Evolutionary conservation across 176 grass and related monocot genomes (phyloP).

Genomic region (Carex parvula): DNA sequence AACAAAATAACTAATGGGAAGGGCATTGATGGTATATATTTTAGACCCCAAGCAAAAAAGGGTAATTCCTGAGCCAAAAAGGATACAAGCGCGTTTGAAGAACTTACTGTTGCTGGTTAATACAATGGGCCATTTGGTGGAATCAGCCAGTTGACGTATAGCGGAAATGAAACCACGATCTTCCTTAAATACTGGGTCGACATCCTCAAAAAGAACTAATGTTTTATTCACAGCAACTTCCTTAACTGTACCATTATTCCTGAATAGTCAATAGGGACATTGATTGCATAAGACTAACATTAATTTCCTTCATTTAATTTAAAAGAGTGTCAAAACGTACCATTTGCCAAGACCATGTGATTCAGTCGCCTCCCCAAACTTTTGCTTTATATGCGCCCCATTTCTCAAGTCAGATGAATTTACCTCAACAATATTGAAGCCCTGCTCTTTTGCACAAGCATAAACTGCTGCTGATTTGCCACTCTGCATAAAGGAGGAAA

Average conservation of each 20-base stretch:
- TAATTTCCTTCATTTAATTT: not conserved
- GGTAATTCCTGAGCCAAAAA: not conserved
- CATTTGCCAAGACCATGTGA: conserved; percentile 87
- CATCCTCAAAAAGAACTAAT: conserved; percentile 88
- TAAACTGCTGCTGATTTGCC: conserved; percentile 92
- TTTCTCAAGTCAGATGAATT: conserved; percentile 95
- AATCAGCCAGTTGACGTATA: conserved; percentile 65
- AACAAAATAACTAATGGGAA: not conserved
- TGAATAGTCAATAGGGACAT: no score
- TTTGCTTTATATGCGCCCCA: conserved; percentile 67
- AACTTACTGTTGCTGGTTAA: conserved; percentile 95
- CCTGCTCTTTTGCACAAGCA: conserved; percentile 90
- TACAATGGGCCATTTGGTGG: conserved; percentile 90
- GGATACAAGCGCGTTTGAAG: not conserved
- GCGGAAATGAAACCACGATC: conserved; percentile 84
- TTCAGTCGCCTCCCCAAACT: conserved; percentile 79
- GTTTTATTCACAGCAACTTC: conserved; percentile 64
- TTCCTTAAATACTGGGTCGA: conserved; percentile 89
- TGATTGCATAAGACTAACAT: no score
- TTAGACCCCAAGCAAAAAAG: not conserved
- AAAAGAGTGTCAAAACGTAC: conserved; percentile 37
- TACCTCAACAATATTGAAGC: conserved; percentile 94
- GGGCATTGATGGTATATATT: not conserved
- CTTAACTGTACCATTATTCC: conserved; percentile 35
- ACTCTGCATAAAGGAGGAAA: conserved; percentile 53